Base-by-base conservation (phyloP, 2,329 filamentous ascomycete species). In the Ceratocystis destructans region DNA sequence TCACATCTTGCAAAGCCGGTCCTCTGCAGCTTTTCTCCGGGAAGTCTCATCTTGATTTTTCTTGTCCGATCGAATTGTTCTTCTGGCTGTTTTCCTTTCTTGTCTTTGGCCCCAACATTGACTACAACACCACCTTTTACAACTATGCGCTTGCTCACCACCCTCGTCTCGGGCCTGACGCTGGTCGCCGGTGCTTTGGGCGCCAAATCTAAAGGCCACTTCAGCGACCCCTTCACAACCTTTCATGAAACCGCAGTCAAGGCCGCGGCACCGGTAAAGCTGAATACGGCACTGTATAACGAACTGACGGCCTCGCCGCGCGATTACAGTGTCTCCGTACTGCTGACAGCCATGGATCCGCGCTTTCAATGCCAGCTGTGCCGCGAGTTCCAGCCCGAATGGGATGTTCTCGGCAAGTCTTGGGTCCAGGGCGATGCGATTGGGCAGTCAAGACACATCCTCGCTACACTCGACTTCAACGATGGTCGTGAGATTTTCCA, bases 361-460 rank as follows among this genome's bases (percentile, higher is more conserved):
- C 84, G 90, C 67, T 96, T 89, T 74, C 89, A 88, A 68, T 99
- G 94, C 75, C 80, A 86, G 70, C 80, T 97, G 62, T 99, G 94
- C 76, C 83, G 85, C 64, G 90, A 96, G 64, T 96, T 99, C 75
- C 89, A 96, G 75, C 88, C 92, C 1, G 94, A 99, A 77, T 99
- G 91, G 88, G 89, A 95, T 66, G 76, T 97, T 65, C 78, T 99
- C 65, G 84, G 84, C 65, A 89, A 85, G 76, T 94, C 89, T 77
- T 99, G 94, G 94, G 81, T 81, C 69, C 90, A 88, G 75, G 91
- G 89, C 6, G 89, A 96, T 76, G 90, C 87, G 78, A 79, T 83
- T 68, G 87, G 81, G 64, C 82, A 89, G 70, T 87, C 86, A 33
- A 82, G 87, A 69, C 72, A 96, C 70, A 75, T 97, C 57, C 95